Base-by-base conservation (phyloP, 371 early-diverging fungal genomes). In the Mucor velutinosus region DNA sequence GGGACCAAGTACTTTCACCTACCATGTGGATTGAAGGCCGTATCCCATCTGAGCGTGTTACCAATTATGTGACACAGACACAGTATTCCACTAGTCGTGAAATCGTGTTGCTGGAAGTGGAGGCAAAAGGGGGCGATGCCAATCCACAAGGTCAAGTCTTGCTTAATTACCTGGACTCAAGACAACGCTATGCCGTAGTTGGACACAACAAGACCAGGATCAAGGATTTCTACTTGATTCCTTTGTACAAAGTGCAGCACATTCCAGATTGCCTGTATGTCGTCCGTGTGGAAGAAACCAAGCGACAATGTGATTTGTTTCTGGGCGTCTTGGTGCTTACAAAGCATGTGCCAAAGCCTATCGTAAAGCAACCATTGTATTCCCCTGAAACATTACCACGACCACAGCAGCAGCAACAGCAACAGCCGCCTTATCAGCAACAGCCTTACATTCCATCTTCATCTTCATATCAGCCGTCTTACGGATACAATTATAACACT, bases 181-280 rank as follows among this genome's bases (percentile, higher is more conserved):
- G 88, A 64, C 57, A 78, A 7, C 81, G 92, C 58, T 88, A 84
- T 70, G 93, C 90, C 7, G 93, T 93, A 0, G 85, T 93, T 5
- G 90, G 87, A 2, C 86, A 89, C 41, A 85, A 86, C 67, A 86
- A 84, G 55, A 79, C 85, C 6, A 80, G 75, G 25, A 83, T 92
- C 47, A 92, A 90, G 71, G 93, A 93, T 64, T 88, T 93, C 83
- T 93, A 93, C 66, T 27, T 93, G 19, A 80, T 91, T 7, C 91
- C 92, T 19, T 62, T 91, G 8, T 74, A 75, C 37, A 78, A 80
- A 35, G 76, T 65, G 1, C 84, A 83, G 15, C 69, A 82, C 7
- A 68, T 90, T 11, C 92, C 92, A 2, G 73, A 76, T 59, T 90
- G 80, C 70, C 67, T 86, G 15, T 81, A 78, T 62, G 81, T 78